Base-by-base conservation (phyloP, 176 grass and related monocot species). In the Musa acuminata region DNA sequence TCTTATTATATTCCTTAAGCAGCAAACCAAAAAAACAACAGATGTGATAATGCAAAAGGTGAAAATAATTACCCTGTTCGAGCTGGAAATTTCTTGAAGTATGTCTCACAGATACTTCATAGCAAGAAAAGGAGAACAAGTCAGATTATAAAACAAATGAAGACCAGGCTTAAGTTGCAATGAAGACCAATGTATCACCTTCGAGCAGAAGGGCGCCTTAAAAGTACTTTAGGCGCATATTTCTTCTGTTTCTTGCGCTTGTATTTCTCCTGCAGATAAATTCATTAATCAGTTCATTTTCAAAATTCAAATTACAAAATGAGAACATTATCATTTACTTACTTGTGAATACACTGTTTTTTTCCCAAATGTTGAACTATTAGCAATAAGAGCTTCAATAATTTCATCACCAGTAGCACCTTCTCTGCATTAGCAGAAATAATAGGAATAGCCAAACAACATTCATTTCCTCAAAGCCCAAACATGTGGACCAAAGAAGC, bases 211-310 rank as follows among this genome's bases (percentile, higher is more conserved):
- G 95, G 90, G 16, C 86, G 90, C 51, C 88, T 86, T 49, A 99
- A 53, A 66, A 99, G 95, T 55, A 99, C 95, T 78, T 99, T 99
- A 52, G 90, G 90, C 9, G 88, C 95, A 53, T 99, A 91, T 81
- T 99, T 99, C 86, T 99, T 99, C 69, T 99, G 95, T 87, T 99
- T 99, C 79, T 99, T 99, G 23, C 89, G 74, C 66, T 94, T 99
- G 84, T 99, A 99, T 80, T 99, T 99, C 84, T 98, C 90, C 94
- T 98, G 78, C 23, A 51, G 1, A 64, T 10, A 19, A 72, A 58
- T 10, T 63, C 5, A 49, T 52, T 48, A 9, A 72, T 72, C 23
- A n/a, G 13, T 25, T 24, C 17, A 1, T 62, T 8, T n/a, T 21
- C 7, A 50, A 50, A 13, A 0, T 70, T 52, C 48, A 25, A 26